These are phyloP conservation scores for Mercurialis annua DNA, from an alignment of 345 rosid species.

Conservation along the genomic window DNA sequence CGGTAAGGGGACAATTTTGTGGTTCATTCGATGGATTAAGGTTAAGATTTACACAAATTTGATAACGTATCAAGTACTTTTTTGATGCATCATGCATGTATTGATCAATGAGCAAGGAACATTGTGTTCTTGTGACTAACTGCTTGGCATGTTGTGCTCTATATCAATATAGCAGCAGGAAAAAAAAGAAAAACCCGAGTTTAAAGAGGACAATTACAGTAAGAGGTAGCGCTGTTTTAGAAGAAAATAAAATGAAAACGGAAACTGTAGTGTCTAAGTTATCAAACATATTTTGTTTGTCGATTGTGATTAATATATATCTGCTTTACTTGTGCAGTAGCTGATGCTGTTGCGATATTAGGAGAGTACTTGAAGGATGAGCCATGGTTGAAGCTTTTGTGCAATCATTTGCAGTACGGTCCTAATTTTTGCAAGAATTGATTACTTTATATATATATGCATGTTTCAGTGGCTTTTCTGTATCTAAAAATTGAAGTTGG, in stretches of 20 bases:
- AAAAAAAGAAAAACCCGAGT: not conserved
- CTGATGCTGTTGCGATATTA: constrained; percentile 61
- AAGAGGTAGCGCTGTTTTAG: not conserved
- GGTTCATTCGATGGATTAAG: too few relatives aligned
- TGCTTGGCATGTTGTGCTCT: not conserved
- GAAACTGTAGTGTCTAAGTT: not conserved
- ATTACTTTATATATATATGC: not conserved
- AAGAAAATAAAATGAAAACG: too few relatives aligned
- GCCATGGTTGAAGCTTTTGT: constrained; percentile 76
- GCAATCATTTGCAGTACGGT: constrained; percentile 57
- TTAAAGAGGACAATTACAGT: not conserved
- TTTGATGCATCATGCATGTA: not conserved
- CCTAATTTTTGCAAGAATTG: not conserved
- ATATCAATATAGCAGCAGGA: not conserved
- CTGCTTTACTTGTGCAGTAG: constrained; percentile 42
- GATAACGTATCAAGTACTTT: too few relatives aligned
- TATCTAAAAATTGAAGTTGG: not conserved
- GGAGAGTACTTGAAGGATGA: constrained; percentile 79
- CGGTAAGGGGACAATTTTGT: too few relatives aligned
- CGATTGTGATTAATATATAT: constrained; percentile 1
- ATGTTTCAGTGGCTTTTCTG: not conserved
- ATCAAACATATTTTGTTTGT: constrained; percentile 2
- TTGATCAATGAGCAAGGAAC: not conserved
- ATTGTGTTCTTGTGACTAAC: not conserved
- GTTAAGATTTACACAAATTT: too few relatives aligned